A percentile compares a stretch with the other conserved stretches of the same genome.
These are phyloP conservation scores for Colletotrichum kahawae DNA, from an alignment of 2,329 filamentous ascomycete genomes.

Conservation along the genomic window DNA sequence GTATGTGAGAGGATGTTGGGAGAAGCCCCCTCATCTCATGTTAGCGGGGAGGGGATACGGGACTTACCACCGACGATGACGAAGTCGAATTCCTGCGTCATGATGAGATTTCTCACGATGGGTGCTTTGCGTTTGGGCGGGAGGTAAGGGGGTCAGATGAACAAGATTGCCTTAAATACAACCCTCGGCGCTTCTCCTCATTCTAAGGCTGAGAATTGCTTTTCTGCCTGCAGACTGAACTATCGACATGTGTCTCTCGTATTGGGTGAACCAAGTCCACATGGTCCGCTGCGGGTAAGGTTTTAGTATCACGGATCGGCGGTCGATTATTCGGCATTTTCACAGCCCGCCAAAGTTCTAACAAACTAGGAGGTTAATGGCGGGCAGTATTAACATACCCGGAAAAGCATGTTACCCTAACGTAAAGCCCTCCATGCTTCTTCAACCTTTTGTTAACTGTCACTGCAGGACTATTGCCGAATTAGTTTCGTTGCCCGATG, in stretches of 20 bases:
- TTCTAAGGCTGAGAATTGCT: neutral
- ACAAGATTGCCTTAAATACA: neutral
- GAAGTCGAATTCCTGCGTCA: constrained; percentile 31
- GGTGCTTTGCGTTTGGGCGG: too few species aligned
- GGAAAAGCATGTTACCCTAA: neutral
- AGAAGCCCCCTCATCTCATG: neutral
- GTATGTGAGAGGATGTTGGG: neutral
- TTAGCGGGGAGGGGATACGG: neutral
- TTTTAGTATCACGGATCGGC: neutral
- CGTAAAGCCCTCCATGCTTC: neutral
- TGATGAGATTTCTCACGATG: neutral
- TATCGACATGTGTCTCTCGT: neutral
- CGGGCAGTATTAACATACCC: neutral
- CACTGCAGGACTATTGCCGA: neutral
- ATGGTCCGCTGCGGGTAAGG: neutral
- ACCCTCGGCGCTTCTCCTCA: neutral
- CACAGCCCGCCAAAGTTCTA: neutral
- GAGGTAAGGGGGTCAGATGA: neutral
- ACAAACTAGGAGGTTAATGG: too few species aligned
- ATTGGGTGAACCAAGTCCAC: neutral
- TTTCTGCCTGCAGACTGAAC: neutral
- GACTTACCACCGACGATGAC: constrained; percentile 38
- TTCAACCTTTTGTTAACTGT: neutral
- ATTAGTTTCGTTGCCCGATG: neutral
- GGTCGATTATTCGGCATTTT: neutral